Percentiles rank a stretch among this genome's conserved stretches.
These are phyloP conservation scores for Eucalyptus pauciflora DNA, from an alignment of 345 rosid genomes.

Conservation along the genomic window DNA sequence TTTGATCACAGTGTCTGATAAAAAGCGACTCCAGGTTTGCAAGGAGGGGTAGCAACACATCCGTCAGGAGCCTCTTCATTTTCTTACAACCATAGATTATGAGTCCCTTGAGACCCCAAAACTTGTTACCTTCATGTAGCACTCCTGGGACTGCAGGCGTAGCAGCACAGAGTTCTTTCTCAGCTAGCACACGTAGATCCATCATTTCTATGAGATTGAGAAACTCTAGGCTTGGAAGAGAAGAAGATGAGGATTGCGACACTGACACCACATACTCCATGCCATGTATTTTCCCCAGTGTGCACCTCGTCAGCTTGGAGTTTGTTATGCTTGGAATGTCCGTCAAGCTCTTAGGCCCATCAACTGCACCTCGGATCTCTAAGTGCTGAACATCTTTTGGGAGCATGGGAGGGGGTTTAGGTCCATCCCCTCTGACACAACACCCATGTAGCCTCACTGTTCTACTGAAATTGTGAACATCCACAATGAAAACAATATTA, in stretches of 20 bases:
- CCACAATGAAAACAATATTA: rapidly evolving
- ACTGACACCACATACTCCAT: neutral
- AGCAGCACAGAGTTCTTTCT: neutral
- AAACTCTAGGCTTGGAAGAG: neutral
- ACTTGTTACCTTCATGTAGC: neutral
- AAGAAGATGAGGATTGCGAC: neutral
- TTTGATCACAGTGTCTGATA: rapidly evolving
- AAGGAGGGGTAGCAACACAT: neutral
- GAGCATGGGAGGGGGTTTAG: neutral
- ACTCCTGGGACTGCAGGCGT: neutral
- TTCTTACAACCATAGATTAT: rapidly evolving
- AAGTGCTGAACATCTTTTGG: neutral
- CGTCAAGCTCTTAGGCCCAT: neutral
- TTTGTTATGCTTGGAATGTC: neutral
- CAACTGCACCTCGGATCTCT: neutral
- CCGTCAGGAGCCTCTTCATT: neutral
- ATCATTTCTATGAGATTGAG: rapidly evolving
- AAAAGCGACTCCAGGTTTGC: rapidly evolving
- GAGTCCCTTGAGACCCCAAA: neutral
- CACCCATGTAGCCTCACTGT: neutral
- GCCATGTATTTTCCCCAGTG: neutral
- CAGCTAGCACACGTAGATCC: neutral
- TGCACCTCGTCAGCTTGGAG: neutral
- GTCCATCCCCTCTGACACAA: neutral
- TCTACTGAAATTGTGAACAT: rapidly evolving